Conservation (phyloP, 2,329 filamentous ascomycete species). For the Pseudogymnoascus sp. region DNA sequence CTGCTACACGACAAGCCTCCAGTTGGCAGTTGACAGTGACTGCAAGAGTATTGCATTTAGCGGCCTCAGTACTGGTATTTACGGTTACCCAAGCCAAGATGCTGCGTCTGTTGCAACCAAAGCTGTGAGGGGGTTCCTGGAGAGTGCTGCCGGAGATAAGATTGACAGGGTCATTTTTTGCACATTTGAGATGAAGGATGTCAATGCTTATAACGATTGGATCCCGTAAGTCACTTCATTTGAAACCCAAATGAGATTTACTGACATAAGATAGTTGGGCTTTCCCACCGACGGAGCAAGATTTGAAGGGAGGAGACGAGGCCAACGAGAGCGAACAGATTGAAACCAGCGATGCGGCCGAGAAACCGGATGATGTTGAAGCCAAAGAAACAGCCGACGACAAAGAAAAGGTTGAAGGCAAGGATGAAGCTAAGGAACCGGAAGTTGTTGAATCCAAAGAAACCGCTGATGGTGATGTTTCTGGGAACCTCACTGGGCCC, state of each 20-base stretch:
- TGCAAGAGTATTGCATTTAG: slow-evolving; percentile 73
- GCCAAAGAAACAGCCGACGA: slow-evolving; percentile 17
- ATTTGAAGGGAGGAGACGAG: slow-evolving; percentile 17
- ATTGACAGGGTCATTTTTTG: slow-evolving; percentile 77
- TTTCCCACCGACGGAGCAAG: slow-evolving; percentile 39
- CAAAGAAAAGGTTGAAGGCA: slow-evolving; percentile 1
- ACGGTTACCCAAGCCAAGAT: slow-evolving; percentile 69
- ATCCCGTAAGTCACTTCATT: slow-evolving; percentile 59
- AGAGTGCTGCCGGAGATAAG: slow-evolving; percentile 36
- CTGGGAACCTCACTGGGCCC: slow-evolving; percentile 7
- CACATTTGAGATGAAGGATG: slow-evolving; percentile 72
- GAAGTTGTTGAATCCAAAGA: slow-evolving; percentile 20
- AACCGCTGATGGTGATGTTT: slow-evolving; percentile 11
- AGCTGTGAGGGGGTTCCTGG: slow-evolving; percentile 48
- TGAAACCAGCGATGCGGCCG: background rate
- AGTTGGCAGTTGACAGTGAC: slow-evolving; percentile 59
- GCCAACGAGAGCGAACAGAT: background rate
- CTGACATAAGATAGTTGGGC: slow-evolving; percentile 30
- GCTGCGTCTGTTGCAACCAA: slow-evolving; percentile 67
- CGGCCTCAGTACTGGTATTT: slow-evolving; percentile 79
- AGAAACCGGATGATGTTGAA: slow-evolving; percentile 12
- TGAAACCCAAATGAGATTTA: background rate
- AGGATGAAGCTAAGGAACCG: background rate
- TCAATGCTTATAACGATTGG: slow-evolving; percentile 57
- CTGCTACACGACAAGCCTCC: slow-evolving; percentile 65